These are phyloP conservation scores for Pythium inflatum DNA, from an alignment of 352 stramenopile genomes.

Conservation along the genomic window DNA sequence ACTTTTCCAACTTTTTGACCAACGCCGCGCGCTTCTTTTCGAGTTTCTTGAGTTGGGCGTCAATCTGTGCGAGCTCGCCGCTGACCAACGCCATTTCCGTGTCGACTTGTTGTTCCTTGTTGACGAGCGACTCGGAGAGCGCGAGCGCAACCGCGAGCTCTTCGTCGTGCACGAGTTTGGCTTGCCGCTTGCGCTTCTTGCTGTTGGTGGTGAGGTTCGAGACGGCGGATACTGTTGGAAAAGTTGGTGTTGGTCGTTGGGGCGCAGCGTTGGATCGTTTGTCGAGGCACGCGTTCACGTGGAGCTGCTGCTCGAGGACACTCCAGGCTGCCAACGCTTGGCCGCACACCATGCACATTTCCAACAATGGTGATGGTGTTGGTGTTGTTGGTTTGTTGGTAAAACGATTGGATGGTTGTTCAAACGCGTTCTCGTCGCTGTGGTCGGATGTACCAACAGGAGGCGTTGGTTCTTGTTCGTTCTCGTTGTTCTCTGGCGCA, in stretches of 20 bases:
- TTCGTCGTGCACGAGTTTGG: constrained; percentile 30
- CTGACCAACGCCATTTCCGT: constrained; percentile 46
- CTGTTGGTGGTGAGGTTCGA: neutral
- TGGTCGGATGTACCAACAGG: neutral
- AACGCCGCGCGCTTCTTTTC: constrained; percentile 45
- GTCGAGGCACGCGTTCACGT: constrained; percentile 48
- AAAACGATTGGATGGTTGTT: neutral
- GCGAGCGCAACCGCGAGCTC: constrained; percentile 48
- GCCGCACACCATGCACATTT: constrained; percentile 44
- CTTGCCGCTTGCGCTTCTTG: constrained; percentile 30
- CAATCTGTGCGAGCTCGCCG: constrained; percentile 53
- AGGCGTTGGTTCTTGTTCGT: neutral
- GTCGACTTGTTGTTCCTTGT: constrained; percentile 47
- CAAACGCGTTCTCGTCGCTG: constrained; percentile 21
- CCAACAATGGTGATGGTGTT: constrained; percentile 30
- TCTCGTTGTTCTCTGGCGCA: neutral
- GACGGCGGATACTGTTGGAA: neutral
- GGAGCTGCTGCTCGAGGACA: constrained; percentile 40
- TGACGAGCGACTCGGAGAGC: constrained; percentile 41
- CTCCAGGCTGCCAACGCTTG: constrained; percentile 40
- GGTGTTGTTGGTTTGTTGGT: constrained; percentile 4
- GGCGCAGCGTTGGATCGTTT: constrained; percentile 12
- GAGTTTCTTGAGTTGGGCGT: constrained; percentile 52
- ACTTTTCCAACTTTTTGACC: constrained; percentile 49
- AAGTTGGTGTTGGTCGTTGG: constrained; percentile 1